Base-by-base conservation (phyloP, 805 yeast genomes). In the Lipomyces japonicus region DNA sequence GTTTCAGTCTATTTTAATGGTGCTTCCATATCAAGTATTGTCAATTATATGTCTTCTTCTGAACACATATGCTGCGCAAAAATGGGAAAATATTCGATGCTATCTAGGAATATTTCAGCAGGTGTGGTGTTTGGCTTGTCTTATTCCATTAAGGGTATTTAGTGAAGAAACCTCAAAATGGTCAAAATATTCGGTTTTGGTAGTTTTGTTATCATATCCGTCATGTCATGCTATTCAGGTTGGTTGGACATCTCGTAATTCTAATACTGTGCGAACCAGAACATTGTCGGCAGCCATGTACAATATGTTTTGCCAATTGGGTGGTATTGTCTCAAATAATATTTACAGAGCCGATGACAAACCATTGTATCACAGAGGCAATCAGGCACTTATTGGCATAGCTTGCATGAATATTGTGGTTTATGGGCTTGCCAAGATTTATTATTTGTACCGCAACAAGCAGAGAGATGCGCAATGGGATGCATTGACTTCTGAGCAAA, bases 271-370 rank as follows among this genome's bases (percentile, higher is more conserved):
- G 24, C 67, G 82, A n/a, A 69, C 79, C 2, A 69, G 90, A 58
- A 77, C 88, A 0, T 80, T 83, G 3, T 74, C 83, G 14, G 78
- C 86, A 0, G 80, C 88, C 0, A 50, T 83, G 41, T 81, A 78
- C 61, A 84, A 82, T 59, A 80, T 82, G 72, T 75, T 73, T 63
- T 78, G 78, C 0, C 89, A 84, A 61, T 69, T 78, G 0, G 82
- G 80, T 1, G 65, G 70, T 19, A 79, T 84, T 42, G 67, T 76
- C 9, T 68, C 79, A 2, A 68, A 80, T 4, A 77, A 82, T 59
- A 72, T 84, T 4, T 84, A 83, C 64, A 65, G 81, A 42, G 62
- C 63, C 1, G 75, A 72, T 38, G 90, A 84, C 61, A 68, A 68
- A 36, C 90, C 90, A 1, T 61, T 72, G 30, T 84, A 84, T 61